Percentiles rank a stretch among this genome's conserved stretches.
These are phyloP conservation scores for Starmerella scarabaei DNA, from an alignment of 805 yeast genomes.

Conservation along the genomic window DNA sequence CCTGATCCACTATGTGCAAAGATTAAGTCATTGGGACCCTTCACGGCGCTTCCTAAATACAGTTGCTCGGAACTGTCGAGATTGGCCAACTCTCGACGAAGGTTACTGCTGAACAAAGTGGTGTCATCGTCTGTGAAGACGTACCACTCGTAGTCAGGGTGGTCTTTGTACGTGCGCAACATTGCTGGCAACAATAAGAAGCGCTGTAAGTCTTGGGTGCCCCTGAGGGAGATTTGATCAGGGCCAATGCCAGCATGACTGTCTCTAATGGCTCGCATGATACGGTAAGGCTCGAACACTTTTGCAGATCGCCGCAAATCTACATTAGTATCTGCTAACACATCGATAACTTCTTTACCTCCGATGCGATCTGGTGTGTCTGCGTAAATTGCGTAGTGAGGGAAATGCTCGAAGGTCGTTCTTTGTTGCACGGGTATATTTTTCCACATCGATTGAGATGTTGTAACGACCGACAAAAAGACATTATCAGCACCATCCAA, in stretches of 20 bases:
- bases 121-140: constrained; percentile 17
- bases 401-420: constrained; percentile 21
- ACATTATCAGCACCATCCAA: constrained; percentile 14
- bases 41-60: constrained; percentile 17
- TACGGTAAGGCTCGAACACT: constrained; percentile 20
- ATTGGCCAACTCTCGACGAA: constrained; percentile 9
- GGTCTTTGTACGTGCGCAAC: constrained; percentile 17
- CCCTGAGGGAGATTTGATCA: constrained; percentile 14
- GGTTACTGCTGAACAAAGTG: constrained; percentile 10
- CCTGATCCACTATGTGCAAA: constrained; percentile 21
- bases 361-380: constrained; percentile 21
- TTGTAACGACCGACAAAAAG: constrained; percentile 20
- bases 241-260: constrained; percentile 18
- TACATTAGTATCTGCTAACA: constrained; percentile 12
- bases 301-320: constrained; percentile 5
- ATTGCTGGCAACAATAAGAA: constrained; percentile 22
- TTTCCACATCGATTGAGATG: constrained; percentile 21
- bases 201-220: constrained; percentile 16
- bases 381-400: constrained; percentile 19
- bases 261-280: constrained; percentile 17
- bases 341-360: constrained; percentile 22
- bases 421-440: constrained; percentile 22
- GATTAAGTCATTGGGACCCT: constrained; percentile 5
- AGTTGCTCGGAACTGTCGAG: constrained; percentile 14
- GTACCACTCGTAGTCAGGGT: constrained; percentile 20